Conservation (phyloP, 768 basidiomycete species). For the Leccinum truebloodii region DNA sequence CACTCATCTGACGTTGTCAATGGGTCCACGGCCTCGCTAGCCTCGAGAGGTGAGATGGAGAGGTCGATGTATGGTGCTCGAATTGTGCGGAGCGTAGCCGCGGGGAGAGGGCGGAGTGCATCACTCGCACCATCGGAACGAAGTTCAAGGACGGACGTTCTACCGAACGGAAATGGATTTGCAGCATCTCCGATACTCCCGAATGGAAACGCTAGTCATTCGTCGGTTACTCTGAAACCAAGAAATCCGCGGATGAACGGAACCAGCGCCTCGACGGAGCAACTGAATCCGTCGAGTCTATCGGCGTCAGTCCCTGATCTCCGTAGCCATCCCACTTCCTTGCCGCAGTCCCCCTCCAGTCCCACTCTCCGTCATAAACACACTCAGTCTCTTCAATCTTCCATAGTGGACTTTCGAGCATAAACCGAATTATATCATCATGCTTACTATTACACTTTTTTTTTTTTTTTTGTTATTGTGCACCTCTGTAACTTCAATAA, state of each 20-base stretch:
- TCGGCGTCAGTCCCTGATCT: conserved; percentile 32
- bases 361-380: conserved; percentile 12
- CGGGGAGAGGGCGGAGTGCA: conserved; percentile 44
- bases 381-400: conserved; percentile 14
- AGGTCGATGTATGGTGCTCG: conserved; percentile 42
- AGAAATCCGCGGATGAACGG: conserved; percentile 15
- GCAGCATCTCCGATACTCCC: conserved; percentile 13
- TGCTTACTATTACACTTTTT: conserved; percentile 12
- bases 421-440: conserved; percentile 25
- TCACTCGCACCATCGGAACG: conserved; percentile 36
- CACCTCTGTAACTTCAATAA: conserved; percentile 26
- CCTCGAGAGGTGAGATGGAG: conserved; percentile 24
- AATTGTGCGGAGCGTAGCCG: conserved; percentile 57
- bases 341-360: conserved; percentile 13
- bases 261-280: conserved; percentile 6
- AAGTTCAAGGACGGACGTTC: conserved; percentile 17
- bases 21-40: conserved; percentile 50
- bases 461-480: conserved; percentile 23
- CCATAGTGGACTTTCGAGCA: conserved; percentile 27
- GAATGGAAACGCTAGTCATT: conserved; percentile 27
- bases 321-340: conserved; percentile 14
- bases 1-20: conserved; percentile 37
- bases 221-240: conserved; percentile 25
- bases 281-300: conserved; percentile 14
- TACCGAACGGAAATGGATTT: conserved; percentile 16